These are phyloP conservation scores for Leccinum variicolor DNA, from an alignment of 768 basidiomycete species.

Conservation along the genomic window DNA sequence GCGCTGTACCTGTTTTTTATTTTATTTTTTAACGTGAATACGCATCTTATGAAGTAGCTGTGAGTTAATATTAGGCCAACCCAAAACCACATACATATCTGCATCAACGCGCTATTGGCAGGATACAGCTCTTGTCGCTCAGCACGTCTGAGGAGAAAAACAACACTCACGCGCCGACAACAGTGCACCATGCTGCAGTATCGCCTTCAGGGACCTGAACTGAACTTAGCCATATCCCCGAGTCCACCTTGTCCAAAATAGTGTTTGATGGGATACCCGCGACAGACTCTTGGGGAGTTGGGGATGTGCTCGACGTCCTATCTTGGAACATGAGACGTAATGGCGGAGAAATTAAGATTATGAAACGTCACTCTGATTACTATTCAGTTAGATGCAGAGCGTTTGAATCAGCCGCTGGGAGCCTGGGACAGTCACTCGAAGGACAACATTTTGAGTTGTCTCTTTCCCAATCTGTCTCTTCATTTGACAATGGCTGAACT, in stretches of 20 bases:
- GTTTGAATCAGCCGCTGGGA: not conserved
- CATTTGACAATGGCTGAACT: too few relatives aligned
- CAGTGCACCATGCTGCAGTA: constrained; percentile 21
- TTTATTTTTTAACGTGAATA: not conserved
- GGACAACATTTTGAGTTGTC: not conserved
- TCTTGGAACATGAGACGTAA: not conserved
- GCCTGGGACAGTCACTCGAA: too few relatives aligned
- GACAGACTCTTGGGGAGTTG: not conserved
- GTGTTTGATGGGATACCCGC: not conserved
- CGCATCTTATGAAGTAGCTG: not conserved
- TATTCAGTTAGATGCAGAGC: not conserved
- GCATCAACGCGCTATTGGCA: constrained; percentile 25
- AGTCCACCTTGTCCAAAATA: not conserved
- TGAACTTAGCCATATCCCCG: not conserved
- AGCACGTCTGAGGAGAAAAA: not conserved
- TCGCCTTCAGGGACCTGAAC: constrained; percentile 29
- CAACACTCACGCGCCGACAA: constrained; percentile 18
- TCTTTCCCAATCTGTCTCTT: not conserved
- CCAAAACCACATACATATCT: constrained; percentile 35
- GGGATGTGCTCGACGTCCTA: constrained; percentile 1
- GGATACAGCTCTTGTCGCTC: not conserved
- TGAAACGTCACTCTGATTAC: too few relatives aligned
- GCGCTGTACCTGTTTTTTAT: constrained; percentile 29
- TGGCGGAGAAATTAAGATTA: not conserved
- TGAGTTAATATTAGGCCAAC: constrained; percentile 4